A percentile compares a stretch with the other conserved stretches of the same genome.
Conservation (phyloP, 78 protist genomes). For the Dictyostelium capitatum region DNA sequence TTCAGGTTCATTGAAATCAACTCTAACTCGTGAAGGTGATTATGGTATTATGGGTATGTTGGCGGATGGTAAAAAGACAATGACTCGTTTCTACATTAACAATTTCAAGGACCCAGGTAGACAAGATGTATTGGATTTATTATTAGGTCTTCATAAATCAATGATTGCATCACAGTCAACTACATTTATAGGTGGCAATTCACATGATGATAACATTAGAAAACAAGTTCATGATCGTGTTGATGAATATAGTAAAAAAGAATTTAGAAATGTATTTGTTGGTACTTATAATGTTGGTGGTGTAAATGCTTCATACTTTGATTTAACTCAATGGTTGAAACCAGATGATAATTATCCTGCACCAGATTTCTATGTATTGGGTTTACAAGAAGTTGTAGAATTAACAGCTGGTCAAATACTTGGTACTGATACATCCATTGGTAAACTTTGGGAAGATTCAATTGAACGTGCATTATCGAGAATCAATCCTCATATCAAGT, state of each 20-base stretch:
- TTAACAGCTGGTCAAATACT: constrained; percentile 77
- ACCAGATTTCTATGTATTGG: constrained; percentile 86
- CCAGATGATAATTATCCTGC: constrained; percentile 11
- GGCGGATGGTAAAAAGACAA: constrained; percentile 80
- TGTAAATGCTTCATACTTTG: constrained; percentile 10
- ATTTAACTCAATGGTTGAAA: constrained; percentile 41
- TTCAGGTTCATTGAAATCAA: constrained; percentile 89
- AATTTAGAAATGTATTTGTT: constrained; percentile 55
- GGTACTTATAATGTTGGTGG: constrained; percentile 85
- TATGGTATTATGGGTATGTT: constrained; percentile 82
- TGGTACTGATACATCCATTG: constrained; percentile 44
- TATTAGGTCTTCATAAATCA: constrained; percentile 63
- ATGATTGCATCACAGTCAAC: neutral
- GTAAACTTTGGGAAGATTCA: constrained; percentile 81
- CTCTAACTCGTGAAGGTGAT: constrained; percentile 85
- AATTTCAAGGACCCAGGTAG: constrained; percentile 68
- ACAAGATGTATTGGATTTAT: constrained; percentile 73
- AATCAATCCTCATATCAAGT: constrained; percentile 19
- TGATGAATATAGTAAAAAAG: constrained; percentile 50
- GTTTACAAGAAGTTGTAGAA: constrained; percentile 88
- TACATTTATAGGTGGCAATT: neutral
- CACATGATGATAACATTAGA: constrained; percentile 69
- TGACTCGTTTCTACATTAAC: constrained; percentile 63
- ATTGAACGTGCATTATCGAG: constrained; percentile 39
- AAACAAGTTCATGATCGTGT: constrained; percentile 58